These are phyloP conservation scores for Stephanodiscus triporus DNA, from an alignment of 108 stramenopile genomes.

Conservation along the genomic window DNA sequence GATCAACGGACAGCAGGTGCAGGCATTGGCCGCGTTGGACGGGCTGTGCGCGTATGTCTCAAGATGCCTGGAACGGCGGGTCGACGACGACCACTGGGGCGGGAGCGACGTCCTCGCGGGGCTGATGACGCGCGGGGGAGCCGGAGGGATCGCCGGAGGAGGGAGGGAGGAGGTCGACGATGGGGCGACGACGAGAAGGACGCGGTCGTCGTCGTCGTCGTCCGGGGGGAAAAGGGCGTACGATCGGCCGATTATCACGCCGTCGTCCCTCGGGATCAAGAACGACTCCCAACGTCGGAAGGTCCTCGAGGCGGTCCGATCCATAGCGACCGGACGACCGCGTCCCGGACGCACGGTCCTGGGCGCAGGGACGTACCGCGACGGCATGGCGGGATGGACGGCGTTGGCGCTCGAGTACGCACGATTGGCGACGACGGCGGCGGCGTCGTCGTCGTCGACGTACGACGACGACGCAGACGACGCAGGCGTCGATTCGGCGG, in stretches of 20 bases:
- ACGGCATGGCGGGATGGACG: constrained; percentile 69
- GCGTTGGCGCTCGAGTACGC: constrained; percentile 65
- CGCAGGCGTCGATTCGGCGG: too few species aligned
- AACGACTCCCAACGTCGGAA: constrained; percentile 23
- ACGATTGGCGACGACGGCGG: constrained; percentile 11
- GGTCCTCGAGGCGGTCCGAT: constrained; percentile 61
- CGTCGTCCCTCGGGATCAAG: not conserved
- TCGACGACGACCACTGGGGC: constrained; percentile 21
- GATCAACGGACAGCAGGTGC: constrained; percentile 76
- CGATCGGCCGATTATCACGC: too few species aligned
- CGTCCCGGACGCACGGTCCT: constrained; percentile 71
- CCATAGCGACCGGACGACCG: constrained; percentile 76
- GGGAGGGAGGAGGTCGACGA: not conserved
- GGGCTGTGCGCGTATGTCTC: constrained; percentile 74
- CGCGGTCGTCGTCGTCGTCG: too few species aligned
- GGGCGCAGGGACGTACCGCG: constrained; percentile 68
- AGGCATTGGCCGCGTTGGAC: constrained; percentile 67
- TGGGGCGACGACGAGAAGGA: constrained; percentile 19
- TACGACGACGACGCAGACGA: not conserved
- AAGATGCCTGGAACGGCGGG: constrained; percentile 49
- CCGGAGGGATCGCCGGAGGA: not conserved
- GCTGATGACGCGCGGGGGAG: constrained; percentile 14
- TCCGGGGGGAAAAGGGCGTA: too few species aligned
- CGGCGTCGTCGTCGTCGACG: not conserved
- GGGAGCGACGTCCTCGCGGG: constrained; percentile 32